These are phyloP conservation scores for Candida hispaniensis DNA, from an alignment of 805 yeast genomes.

Conservation along the genomic window DNA sequence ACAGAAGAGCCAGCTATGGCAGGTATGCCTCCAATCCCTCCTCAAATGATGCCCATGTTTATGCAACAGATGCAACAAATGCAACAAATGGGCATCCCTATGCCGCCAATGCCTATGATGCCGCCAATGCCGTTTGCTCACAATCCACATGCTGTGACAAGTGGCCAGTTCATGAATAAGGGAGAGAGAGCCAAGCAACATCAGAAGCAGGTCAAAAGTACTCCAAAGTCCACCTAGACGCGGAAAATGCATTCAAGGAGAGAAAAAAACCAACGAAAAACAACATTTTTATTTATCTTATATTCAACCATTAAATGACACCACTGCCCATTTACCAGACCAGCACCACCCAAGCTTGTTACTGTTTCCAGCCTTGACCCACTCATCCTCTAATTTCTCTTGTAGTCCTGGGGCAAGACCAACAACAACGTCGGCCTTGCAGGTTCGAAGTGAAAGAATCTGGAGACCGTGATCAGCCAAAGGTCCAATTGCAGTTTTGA, in stretches of 20 bases:
- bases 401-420: slow-evolving; percentile 65
- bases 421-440: slow-evolving; percentile 92
- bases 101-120: slow-evolving; percentile 23
- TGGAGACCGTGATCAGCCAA: slow-evolving; percentile 54
- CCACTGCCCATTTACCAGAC: slow-evolving; percentile 91
- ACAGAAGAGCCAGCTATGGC: slow-evolving; percentile 16
- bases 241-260: too few species aligned
- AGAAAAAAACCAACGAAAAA: slow-evolving; percentile 6
- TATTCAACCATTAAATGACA: slow-evolving; percentile 43
- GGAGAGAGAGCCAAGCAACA: slow-evolving; percentile 13
- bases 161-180: slow-evolving; percentile 15
- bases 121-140: slow-evolving; percentile 15
- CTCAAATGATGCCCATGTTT: slow-evolving; percentile 16
- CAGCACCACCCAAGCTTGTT: slow-evolving; percentile 71
- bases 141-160: slow-evolving; percentile 13
- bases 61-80: slow-evolving; percentile 16
- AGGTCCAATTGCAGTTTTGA: slow-evolving; percentile 54
- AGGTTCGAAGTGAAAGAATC: slow-evolving; percentile 71
- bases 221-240: too few species aligned
- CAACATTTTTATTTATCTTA: slow-evolving; percentile 2
- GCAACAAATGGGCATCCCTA: slow-evolving; percentile 19
- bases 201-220: too few species aligned
- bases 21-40: slow-evolving; percentile 18
- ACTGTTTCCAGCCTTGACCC: slow-evolving; percentile 49
- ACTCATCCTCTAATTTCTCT: slow-evolving; percentile 50